These are phyloP conservation scores for Boletus speciosus DNA, from an alignment of 768 basidiomycete genomes.

Conservation along the genomic window DNA sequence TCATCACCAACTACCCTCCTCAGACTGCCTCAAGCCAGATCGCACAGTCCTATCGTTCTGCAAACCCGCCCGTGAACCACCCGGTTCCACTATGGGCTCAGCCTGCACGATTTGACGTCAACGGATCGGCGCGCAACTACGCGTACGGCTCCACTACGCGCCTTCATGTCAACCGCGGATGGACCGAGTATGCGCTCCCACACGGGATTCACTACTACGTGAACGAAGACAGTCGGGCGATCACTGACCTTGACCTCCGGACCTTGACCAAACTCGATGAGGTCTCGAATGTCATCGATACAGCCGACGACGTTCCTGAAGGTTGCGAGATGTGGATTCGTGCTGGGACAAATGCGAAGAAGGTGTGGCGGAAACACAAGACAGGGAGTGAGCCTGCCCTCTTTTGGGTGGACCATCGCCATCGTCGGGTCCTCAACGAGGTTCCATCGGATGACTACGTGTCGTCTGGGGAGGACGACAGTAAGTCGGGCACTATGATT, in stretches of 20 bases:
- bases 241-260: constrained; percentile 71
- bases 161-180: constrained; percentile 46
- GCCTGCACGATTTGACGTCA: constrained; percentile 23
- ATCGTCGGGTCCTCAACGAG: constrained; percentile 48
- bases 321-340: constrained; percentile 66
- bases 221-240: constrained; percentile 56
- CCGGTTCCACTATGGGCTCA: constrained; percentile 30
- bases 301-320: constrained; percentile 30
- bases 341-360: constrained; percentile 33
- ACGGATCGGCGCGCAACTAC: constrained; percentile 30
- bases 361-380: constrained; percentile 30
- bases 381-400: constrained; percentile 35
- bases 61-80: constrained; percentile 21
- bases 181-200: constrained; percentile 75
- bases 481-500: constrained; percentile 28
- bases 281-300: constrained; percentile 32
- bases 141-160: constrained; percentile 25
- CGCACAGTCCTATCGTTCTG: constrained; percentile 22
- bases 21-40: constrained; percentile 22
- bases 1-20: constrained; percentile 22
- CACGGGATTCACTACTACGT: constrained; percentile 69
- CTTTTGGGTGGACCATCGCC: constrained; percentile 67
- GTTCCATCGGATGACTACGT: constrained; percentile 34
- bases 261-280: constrained; percentile 46
- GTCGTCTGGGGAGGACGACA: constrained; percentile 35